Evolutionary conservation across 169 alveolate genomes (phyloP), one percentile per base, ranked within the genome.

Genomic region (Cryptosporidium xiaoi): DNA sequence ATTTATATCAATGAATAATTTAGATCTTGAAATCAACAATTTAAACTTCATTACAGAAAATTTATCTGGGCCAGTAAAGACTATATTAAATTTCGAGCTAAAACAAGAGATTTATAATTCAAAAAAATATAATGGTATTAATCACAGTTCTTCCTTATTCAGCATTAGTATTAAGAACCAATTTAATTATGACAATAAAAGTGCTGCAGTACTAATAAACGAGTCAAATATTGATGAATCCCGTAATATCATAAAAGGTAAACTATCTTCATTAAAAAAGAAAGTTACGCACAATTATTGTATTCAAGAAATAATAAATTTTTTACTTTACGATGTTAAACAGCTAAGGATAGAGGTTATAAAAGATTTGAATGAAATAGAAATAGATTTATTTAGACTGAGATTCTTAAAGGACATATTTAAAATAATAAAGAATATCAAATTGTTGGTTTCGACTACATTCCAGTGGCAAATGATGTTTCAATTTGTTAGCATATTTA

Each of bases 241-340:
- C 24, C 27, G 34, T 51, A 36, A 34, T 51, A 27, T 69, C 4
- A 69, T 69, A 12, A 51, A 16, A 29, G 51, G 64, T 3, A 56
- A 77, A 77, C 40, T 60, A 48, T 40, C 27, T 36, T 8, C 64
- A 13, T 20, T 24, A 34, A 34, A 56, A 13, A 33, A 8, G 18
- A 62, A 46, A 24, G 48, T 71, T 34, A 58, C 65, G 8, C 87
- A 77, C 24, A 77, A 77, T 34, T 77, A 40, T 36, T 60, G 40
- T 36, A 77, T 77, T 24, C 87, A 77, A 27, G 87, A 77, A 77
- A 44, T 77, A 20, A 46, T 77, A 34, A 62, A 62, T 46, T 40
- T 77, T 12, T 60, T 77, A 58, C n/a, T 77, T 27, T 77, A 16
- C 27, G 64, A 77, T 34, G 20, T 50, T 29, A 77, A 77, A 40